phyloP scores from a whole-genome alignment of 1,284 basidiomycete genomes.

The Rhizopogon hawkerae region DNA sequence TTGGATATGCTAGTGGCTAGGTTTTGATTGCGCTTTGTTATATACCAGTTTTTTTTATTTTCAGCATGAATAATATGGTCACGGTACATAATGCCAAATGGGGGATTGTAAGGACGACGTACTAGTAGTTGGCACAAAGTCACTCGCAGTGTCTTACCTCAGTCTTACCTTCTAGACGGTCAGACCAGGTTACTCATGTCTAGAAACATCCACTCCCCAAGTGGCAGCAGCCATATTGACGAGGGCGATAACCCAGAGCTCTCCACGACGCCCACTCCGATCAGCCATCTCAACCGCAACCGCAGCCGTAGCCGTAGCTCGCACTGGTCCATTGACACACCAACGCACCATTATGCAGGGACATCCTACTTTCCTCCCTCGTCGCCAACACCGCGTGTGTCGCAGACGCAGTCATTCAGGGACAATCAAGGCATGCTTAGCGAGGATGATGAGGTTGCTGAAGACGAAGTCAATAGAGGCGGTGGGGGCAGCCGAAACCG shows the following conservation, averaged over 20 bases:
- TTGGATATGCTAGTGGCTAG: too few species aligned
- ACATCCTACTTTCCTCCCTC: slow-evolving; percentile 52
- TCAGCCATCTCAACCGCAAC: slow-evolving; percentile 28
- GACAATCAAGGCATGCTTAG: slow-evolving; percentile 39
- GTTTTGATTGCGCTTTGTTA: not conserved
- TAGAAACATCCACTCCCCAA: slow-evolving; percentile 11
- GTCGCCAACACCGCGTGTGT: slow-evolving; percentile 23
- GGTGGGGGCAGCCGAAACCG: slow-evolving; percentile 8
- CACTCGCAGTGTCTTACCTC: too few species aligned
- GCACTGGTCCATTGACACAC: slow-evolving; percentile 49
- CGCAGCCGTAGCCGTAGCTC: slow-evolving; percentile 45
- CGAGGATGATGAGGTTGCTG: slow-evolving; percentile 34
- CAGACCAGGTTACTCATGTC: not conserved
- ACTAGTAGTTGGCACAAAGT: too few species aligned
- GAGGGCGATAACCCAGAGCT: slow-evolving; percentile 25
- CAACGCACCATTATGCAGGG: slow-evolving; percentile 57
- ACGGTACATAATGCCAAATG: not conserved
- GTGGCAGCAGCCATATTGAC: slow-evolving; percentile 12
- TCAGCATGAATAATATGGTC: too few species aligned
- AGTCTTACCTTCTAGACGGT: too few species aligned
- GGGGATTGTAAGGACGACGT: not conserved
- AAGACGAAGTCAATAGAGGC: not conserved
- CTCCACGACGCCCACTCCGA: slow-evolving; percentile 33
- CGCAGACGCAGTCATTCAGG: slow-evolving; percentile 34
- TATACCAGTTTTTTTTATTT: not conserved